Evolutionary conservation across 495 filamentous ascomycete genomes (phyloP).

Genomic region (Recurvomyces mirabilis): DNA sequence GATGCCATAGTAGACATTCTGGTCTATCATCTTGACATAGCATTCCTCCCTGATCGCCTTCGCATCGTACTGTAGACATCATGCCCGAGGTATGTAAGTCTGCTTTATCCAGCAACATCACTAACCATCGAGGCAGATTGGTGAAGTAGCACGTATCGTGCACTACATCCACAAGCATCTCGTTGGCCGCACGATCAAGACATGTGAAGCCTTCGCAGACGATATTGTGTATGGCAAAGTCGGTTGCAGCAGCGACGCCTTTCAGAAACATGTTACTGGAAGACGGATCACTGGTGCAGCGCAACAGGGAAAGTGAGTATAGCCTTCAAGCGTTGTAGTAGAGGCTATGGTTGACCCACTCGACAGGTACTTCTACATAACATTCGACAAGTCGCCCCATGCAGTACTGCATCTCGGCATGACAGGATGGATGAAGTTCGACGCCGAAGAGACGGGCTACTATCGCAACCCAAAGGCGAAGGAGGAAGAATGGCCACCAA

Average conservation of each 20-base stretch:
- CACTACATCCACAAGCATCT: slow-evolving; percentile 71
- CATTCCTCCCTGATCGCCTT: too few species aligned
- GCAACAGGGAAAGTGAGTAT: slow-evolving; percentile 71
- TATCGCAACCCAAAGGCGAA: slow-evolving; percentile 47
- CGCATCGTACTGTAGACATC: neutral
- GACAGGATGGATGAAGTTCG: slow-evolving; percentile 83
- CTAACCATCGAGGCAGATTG: slow-evolving; percentile 24
- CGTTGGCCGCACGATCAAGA: slow-evolving; percentile 66
- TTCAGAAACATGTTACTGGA: slow-evolving; percentile 60
- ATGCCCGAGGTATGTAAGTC: slow-evolving; percentile 2
- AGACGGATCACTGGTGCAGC: slow-evolving; percentile 65
- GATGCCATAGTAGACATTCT: too few species aligned
- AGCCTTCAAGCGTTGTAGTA: too few species aligned
- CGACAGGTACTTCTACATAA: slow-evolving; percentile 90
- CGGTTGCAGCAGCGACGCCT: slow-evolving; percentile 60
- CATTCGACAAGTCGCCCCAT: slow-evolving; percentile 66
- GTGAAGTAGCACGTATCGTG: slow-evolving; percentile 65
- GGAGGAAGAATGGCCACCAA: slow-evolving; percentile 66
- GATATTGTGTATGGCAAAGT: slow-evolving; percentile 76
- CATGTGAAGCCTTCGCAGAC: slow-evolving; percentile 64
- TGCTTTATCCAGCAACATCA: neutral
- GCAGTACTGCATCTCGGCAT: slow-evolving; percentile 88
- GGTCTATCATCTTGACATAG: too few species aligned
- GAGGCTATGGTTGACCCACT: too few species aligned
- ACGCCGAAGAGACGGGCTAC: slow-evolving; percentile 61